Evolutionary conservation across 306 rosid genomes (phyloP), one percentile per base, ranked within the genome.

Genomic region (Vigna mungo): DNA sequence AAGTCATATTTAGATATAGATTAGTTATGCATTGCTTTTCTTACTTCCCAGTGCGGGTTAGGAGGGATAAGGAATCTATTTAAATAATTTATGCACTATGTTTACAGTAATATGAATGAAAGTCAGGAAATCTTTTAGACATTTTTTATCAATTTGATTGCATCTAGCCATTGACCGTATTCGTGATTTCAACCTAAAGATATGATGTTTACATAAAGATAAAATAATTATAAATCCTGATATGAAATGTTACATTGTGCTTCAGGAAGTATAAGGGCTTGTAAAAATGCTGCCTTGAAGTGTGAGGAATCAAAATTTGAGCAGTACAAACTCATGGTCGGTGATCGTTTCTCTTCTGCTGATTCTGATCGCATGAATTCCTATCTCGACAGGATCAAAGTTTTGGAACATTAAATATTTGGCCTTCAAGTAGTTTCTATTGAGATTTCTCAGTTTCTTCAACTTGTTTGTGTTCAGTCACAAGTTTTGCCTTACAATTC

Each of bases 261-360:
- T 72, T 75, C 82, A 92, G 97, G 98, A 68, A 89, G 91, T 68
- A 82, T 87, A 60, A 83, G 65, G 80, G 96, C 92, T 49, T 85
- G 96, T 79, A 92, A 82, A 85, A 82, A 59, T 64, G 87, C 86
- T 0, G 91, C 97, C 10, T 83, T 89, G 80, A 92, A 88, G 84
- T 81, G 90, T 23, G 97, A 95, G 58, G 81, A 86, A 82, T 74
- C 80, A 30, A 95, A 92, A 75, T 92, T 92, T 85, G 87, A 92
- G 80, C 96, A 87, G 72, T 79, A 76, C 87, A 92, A 92, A 78
- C 81, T 92, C 75, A 75, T 71, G 56, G 88, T 76, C 71, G 91
- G 90, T 63, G 84, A 81, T 84, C 81, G 73, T 77, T 81, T 89
- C 17, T 83, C 90, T 8, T 53, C 82, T 32, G 84, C 86, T 36